phyloP scores from a whole-genome alignment of 78 protist species.

The Tieghemostelium lacteum region DNA sequence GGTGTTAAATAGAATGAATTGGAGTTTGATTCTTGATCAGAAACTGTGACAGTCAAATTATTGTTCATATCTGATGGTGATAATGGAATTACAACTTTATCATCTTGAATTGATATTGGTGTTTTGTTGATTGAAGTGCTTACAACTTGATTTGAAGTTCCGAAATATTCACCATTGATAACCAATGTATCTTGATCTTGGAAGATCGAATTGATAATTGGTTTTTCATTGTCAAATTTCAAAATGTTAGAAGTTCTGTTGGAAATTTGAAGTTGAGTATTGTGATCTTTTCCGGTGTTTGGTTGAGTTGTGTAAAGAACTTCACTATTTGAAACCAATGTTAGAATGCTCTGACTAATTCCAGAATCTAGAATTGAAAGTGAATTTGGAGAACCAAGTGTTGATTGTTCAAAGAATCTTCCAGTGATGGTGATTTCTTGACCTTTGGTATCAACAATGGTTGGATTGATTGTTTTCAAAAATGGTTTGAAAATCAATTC shows the following conservation, averaged over 20 bases:
- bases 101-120: not conserved
- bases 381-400: not conserved
- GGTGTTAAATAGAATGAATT: not conserved
- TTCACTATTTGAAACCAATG: not conserved
- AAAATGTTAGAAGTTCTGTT: not conserved
- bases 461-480: not conserved
- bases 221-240: not conserved
- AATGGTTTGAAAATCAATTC: conserved; percentile 3
- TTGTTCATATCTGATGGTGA: not conserved
- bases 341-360: too few relatives aligned
- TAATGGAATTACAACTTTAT: not conserved
- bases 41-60: not conserved
- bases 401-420: conserved; percentile 13
- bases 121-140: not conserved
- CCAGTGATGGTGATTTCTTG: conserved; percentile 15
- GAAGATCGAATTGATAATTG: not conserved
- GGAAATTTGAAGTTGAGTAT: not conserved
- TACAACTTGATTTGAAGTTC: not conserved
- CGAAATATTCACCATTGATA: not conserved
- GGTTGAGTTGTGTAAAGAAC: not conserved
- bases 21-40: not conserved
- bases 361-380: not conserved
- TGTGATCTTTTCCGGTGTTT: not conserved
- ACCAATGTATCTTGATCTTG: not conserved
- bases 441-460: not conserved